Percentiles rank a stretch among this genome's conserved stretches.
phyloP scores from a whole-genome alignment of 331 rosid genomes.

The Malus hybrid region DNA sequence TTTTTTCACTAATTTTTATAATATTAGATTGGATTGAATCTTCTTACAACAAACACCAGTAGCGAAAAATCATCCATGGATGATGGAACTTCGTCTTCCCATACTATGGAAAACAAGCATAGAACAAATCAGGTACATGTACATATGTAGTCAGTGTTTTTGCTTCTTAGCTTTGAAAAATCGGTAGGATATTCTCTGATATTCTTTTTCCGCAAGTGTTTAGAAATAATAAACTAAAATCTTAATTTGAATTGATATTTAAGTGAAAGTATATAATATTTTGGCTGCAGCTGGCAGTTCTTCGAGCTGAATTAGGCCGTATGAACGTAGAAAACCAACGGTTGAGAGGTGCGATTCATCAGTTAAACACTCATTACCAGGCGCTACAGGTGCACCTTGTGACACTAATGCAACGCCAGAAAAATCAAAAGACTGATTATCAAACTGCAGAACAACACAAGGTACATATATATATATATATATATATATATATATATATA shows the following conservation, averaged over 20 bases:
- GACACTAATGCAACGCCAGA: not conserved
- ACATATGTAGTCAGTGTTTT: not conserved
- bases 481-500: not conserved
- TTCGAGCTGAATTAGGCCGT: constrained; percentile 36
- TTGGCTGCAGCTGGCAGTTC: constrained; percentile 23
- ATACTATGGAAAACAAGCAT: constrained; percentile 19
- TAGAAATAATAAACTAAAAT: not conserved
- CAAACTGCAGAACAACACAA: not conserved
- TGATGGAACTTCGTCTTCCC: constrained; percentile 18
- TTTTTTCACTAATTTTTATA: not conserved
- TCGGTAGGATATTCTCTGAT: not conserved
- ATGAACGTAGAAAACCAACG: constrained; percentile 39
- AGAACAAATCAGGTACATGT: constrained; percentile 13
- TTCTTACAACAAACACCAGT: constrained; percentile 26
- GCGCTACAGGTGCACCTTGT: constrained; percentile 23
- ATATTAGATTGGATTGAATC: constrained; percentile 51
- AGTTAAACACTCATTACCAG: constrained; percentile 28
- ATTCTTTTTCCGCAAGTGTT: not conserved
- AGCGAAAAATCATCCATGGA: constrained; percentile 26
- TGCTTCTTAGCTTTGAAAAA: not conserved
- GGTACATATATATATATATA: not conserved
- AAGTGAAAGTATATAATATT: not conserved
- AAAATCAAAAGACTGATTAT: not conserved
- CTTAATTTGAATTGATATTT: not conserved
- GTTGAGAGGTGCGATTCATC: constrained; percentile 31